Base-by-base conservation (phyloP, 257 asterid species). In the Lycium ferocissimum region DNA sequence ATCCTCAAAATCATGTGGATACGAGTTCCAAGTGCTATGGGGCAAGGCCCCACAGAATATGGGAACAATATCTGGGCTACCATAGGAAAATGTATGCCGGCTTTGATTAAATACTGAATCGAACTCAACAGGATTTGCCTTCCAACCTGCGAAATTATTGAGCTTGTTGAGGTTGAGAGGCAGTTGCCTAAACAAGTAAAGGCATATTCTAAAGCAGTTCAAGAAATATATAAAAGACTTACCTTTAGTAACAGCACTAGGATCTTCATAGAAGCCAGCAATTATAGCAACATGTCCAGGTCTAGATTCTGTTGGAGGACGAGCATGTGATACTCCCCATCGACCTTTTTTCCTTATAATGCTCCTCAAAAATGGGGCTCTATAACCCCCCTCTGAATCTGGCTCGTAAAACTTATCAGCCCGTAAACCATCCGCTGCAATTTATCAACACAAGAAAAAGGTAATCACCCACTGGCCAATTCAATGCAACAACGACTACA, bases 181-280 rank as follows among this genome's bases (percentile, higher is more conserved):
- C 43, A 45, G 66, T 33, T 8, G 38, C 20, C 70, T 61, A 38
- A 85, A n/a, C 70, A 6, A 81, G 70, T 80, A 43, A 35, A 20
- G 26, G 22, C 3, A 4, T n/a, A 58, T 22, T 37, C 20, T 20
- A 79, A 35, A 26, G 65, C 53, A 51, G 2, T 37, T 57, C 10
- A 26, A 57, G 73, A 43, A 7, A 83, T 61, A 8, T 79, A 20
- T 69, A 45, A 15, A 84, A 65, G 80, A n/a, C 59, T 78, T 37
- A 94, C 99, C 99, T 94, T 96, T 95, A 33, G 99, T 96, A 76
- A 96, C 97, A 69, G 99, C 99, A 86, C 98, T 96, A 65, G 99
- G 99, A 90, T 96, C 99, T 89, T 96, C 99, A 88, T 96, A 96
- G 85, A 96, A 95, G 0, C 99, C 99, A 87, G 99, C 99, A 90